Percentiles rank a stretch among this genome's conserved stretches.
These are phyloP conservation scores for Bathelium albidoporum DNA, from an alignment of 495 filamentous ascomycete species.

Conservation along the genomic window DNA sequence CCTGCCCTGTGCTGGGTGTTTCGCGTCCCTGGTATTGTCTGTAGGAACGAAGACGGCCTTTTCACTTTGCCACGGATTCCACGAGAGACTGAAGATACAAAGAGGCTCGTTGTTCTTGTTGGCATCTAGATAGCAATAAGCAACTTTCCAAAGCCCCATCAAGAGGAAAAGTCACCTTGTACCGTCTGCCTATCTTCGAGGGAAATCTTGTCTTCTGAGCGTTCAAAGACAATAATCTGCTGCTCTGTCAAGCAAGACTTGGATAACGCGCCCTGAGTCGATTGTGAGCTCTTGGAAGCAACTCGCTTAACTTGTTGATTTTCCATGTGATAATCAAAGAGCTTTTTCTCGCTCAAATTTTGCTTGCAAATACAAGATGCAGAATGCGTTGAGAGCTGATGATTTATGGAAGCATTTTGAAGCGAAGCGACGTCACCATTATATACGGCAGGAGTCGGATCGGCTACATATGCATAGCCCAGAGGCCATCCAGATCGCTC, in stretches of 20 bases:
- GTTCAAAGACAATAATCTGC: not conserved
- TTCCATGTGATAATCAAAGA: not conserved
- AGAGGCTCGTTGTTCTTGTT: not conserved
- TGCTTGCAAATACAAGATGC: not conserved
- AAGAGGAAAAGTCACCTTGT: not conserved
- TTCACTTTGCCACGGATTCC: slow-evolving; percentile 1
- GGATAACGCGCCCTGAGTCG: not conserved
- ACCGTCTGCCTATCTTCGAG: not conserved
- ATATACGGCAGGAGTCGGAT: not conserved
- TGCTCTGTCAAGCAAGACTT: not conserved
- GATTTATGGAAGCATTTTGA: not conserved
- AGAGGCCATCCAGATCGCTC: not conserved
- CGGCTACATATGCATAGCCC: not conserved
- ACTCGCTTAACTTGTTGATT: not conserved
- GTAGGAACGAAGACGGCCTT: slow-evolving; percentile 1
- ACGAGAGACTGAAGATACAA: not conserved
- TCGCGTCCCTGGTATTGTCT: not conserved
- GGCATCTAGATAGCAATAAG: not conserved
- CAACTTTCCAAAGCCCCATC: not conserved
- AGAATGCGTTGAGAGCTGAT: not conserved
- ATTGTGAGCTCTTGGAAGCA: not conserved
- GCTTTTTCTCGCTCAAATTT: not conserved
- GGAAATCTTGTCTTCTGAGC: not conserved
- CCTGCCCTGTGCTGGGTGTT: not conserved
- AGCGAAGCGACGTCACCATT: not conserved